A percentile compares a stretch with the other conserved stretches of the same genome.
Evolutionary conservation across 371 early-diverging fungal species (phyloP).

Genomic region (Apophysomyces trapeziformis): DNA sequence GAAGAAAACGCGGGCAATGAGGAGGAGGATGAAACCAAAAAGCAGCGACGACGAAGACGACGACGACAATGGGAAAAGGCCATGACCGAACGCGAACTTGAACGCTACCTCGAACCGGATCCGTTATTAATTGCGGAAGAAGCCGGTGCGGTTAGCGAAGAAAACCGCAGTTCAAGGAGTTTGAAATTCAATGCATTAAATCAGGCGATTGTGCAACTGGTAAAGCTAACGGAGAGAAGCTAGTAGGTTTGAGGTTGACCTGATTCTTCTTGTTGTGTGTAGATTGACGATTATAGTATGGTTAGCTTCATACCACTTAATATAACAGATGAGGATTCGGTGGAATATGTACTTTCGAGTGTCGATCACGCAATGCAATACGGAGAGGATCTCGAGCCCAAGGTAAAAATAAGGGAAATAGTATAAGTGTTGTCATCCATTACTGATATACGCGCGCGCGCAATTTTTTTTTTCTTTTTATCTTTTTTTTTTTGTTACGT

Average conservation of each 20-base stretch:
- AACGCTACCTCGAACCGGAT: conserved; percentile 88
- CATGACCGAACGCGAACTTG: conserved; percentile 50
- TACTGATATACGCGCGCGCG: not conserved
- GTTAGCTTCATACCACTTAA: conserved; percentile 94
- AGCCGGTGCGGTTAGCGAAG: conserved; percentile 54
- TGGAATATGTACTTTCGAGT: conserved; percentile 82
- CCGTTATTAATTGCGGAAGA: conserved; percentile 83
- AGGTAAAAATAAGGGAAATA: conserved; percentile 49
- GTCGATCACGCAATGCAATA: conserved; percentile 97
- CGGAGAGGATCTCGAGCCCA: conserved; percentile 96
- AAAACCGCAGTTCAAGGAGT: conserved; percentile 51
- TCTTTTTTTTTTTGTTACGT: not conserved
- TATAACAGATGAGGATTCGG: conserved; percentile 93
- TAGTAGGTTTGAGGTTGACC: not conserved
- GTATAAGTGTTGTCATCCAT: conserved; percentile 5
- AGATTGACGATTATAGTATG: conserved; percentile 96
- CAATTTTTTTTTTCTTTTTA: conserved; percentile 17
- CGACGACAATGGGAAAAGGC: conserved; percentile 41
- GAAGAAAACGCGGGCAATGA: conserved; percentile 34
- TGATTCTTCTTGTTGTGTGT: conserved; percentile 18
- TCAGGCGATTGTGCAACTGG: conserved; percentile 86
- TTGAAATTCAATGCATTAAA: conserved; percentile 85
- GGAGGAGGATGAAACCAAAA: conserved; percentile 32
- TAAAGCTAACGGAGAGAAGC: conserved; percentile 22
- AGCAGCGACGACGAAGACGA: conserved; percentile 37